Evolutionary conservation across 805 yeast species (phyloP).

Genomic region (Teunomyces tritomae): DNA sequence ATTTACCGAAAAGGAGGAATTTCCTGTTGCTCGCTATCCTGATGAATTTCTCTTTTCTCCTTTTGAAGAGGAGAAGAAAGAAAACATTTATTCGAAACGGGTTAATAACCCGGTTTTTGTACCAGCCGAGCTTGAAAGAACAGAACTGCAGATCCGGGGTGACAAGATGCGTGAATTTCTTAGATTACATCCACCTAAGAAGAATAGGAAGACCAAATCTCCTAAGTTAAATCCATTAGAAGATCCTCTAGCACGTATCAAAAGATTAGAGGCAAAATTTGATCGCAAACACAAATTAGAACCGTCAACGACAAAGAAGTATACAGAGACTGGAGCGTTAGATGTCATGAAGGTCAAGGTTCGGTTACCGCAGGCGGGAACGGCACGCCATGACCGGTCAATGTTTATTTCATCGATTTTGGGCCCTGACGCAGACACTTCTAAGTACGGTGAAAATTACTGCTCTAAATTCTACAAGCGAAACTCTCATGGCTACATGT

Average conservation of each 20-base stretch:
- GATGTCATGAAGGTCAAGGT: neutral
- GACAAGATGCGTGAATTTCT: neutral
- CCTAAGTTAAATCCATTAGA: neutral
- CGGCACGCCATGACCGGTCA: neutral
- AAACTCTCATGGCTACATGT: constrained; percentile 33
- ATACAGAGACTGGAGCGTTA: neutral
- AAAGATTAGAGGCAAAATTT: neutral
- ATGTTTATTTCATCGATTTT: neutral
- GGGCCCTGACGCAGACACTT: neutral
- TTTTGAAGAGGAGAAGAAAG: neutral
- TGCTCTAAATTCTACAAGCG: constrained; percentile 36
- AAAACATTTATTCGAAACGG: constrained; percentile 13
- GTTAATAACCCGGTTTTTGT: constrained; percentile 18
- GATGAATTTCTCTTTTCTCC: neutral
- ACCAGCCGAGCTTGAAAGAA: constrained; percentile 6
- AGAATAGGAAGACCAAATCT: neutral
- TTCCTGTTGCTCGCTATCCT: neutral
- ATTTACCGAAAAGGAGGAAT: neutral
- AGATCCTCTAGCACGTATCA: neutral
- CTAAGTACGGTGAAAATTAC: constrained; percentile 16
- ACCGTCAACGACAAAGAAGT: neutral
- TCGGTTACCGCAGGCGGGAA: neutral
- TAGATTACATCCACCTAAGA: neutral
- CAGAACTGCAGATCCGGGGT: neutral
- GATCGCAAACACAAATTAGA: neutral